phyloP scores from a whole-genome alignment of 83 land plant species.

The Larix sibirica region DNA sequence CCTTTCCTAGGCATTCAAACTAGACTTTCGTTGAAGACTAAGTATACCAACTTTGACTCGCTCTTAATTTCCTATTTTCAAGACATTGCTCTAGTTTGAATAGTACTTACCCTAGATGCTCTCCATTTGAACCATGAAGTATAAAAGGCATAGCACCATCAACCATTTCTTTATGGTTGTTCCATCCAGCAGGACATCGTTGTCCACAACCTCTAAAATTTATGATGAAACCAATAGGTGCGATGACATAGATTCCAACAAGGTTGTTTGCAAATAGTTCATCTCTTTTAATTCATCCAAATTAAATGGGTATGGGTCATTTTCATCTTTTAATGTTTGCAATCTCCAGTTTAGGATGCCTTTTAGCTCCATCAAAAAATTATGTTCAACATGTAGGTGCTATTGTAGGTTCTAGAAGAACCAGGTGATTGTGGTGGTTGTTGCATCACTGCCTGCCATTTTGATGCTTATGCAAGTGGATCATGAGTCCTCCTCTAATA shows the following conservation, averaged over 20 bases:
- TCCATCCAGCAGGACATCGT: slow-evolving; percentile 16
- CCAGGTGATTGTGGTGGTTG: slow-evolving; percentile 19
- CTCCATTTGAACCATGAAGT: slow-evolving; percentile 3
- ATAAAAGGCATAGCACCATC: not conserved
- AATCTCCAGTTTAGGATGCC: not conserved
- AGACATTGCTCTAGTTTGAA: slow-evolving; percentile 23
- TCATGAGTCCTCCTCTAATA: too few relatives aligned
- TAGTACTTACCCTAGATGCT: slow-evolving; percentile 14
- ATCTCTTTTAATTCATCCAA: slow-evolving; percentile 10
- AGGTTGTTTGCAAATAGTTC: slow-evolving; percentile 13
- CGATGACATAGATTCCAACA: slow-evolving; percentile 13
- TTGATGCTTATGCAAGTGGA: too few relatives aligned
- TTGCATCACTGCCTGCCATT: slow-evolving; percentile 18
- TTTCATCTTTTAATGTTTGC: not conserved
- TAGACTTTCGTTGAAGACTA: not conserved
- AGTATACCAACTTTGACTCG: not conserved
- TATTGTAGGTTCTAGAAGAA: slow-evolving; percentile 17
- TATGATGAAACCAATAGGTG: slow-evolving; percentile 1
- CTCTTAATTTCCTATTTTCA: not conserved
- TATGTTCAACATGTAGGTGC: slow-evolving; percentile 17
- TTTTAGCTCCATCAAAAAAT: not conserved
- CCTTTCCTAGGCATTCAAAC: not conserved
- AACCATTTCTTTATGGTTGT: not conserved
- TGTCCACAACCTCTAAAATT: not conserved
- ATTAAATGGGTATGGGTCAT: not conserved